Evolutionary conservation across 108 stramenopile genomes (phyloP).

Genomic region (Nitzschia inconspicua): DNA sequence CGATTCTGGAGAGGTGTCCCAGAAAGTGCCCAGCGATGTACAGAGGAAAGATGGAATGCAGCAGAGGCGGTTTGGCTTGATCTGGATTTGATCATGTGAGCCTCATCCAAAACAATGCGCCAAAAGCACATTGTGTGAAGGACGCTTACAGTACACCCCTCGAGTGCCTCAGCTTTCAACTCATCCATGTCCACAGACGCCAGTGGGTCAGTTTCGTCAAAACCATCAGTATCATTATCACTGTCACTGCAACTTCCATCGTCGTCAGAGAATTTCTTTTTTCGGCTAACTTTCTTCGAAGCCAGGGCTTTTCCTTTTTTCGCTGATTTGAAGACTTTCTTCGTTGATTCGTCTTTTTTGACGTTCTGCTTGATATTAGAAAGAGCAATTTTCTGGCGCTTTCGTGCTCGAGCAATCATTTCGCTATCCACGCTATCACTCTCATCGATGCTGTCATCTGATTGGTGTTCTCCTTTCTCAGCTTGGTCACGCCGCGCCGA

Average conservation of each 20-base stretch:
- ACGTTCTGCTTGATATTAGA: slow-evolving; percentile 49
- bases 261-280: slow-evolving; percentile 31
- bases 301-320: slow-evolving; percentile 16
- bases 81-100: slow-evolving; percentile 87
- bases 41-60: slow-evolving; percentile 87
- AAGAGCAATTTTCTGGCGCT: slow-evolving; percentile 43
- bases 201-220: slow-evolving; percentile 20
- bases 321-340: slow-evolving; percentile 7
- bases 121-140: slow-evolving; percentile 92
- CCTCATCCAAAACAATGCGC: slow-evolving; percentile 93
- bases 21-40: slow-evolving; percentile 91
- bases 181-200: slow-evolving; percentile 36
- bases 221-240: slow-evolving; percentile 21
- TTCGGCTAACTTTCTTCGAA: slow-evolving; percentile 35
- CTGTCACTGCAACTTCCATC: slow-evolving; percentile 27
- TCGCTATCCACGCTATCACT: slow-evolving; percentile 19
- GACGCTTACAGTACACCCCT: slow-evolving; percentile 65
- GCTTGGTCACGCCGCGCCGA: not conserved
- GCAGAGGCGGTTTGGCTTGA: slow-evolving; percentile 94
- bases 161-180: slow-evolving; percentile 66
- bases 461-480: not conserved
- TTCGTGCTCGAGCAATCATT: slow-evolving; percentile 5
- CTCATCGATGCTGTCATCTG: slow-evolving; percentile 24
- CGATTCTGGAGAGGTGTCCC: slow-evolving; percentile 99
- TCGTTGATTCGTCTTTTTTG: slow-evolving; percentile 26